Evolutionary conservation across 1,284 basidiomycete genomes (phyloP), one percentile per base, ranked within the genome.

Genomic region (Dichomitus squalens): DNA sequence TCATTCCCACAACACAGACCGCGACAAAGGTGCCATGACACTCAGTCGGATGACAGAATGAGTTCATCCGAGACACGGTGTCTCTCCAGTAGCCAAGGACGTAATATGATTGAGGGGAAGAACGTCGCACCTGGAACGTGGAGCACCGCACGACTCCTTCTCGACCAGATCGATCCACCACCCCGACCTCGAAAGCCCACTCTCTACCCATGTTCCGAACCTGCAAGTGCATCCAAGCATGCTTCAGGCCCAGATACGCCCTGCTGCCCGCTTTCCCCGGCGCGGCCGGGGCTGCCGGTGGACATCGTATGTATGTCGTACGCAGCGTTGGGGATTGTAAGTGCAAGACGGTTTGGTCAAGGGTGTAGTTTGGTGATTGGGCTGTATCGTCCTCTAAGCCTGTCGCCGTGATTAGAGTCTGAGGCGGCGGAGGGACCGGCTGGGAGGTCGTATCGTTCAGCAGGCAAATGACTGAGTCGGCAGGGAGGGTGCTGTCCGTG

Each of bases 311-410:
- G 67, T 80, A 94, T 0, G 92, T 91, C 33, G 77, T 83, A 33
- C 75, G 78, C 31, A 92, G 69, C 1, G 84, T 84, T 7, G 91
- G 90, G 3, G 90, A 92, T 67, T 94, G 92, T 43, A 95, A 82
- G 64, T 95, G 92, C n/a, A 95, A 76, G 0, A 93, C 91, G 0
- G 83, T 84, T 66, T 90, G 87, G 68, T 80, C 68, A n/a, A 86
- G 69, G 59, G 75, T 55, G 65, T 82, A 76, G 25, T 81, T 66
- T 43, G 57, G 57, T 39, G 36, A 55, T 25, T 25, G 16, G 2
- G 23, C 7, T n/a, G 5, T 40, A 8, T n/a, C n/a, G n/a, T n/a
- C n/a, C n/a, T n/a, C n/a, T n/a, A n/a, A n/a, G n/a, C 21, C 66
- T 11, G 77, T 73, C 12, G 76, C 70, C 12, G 67, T 60, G 48